phyloP scores from a whole-genome alignment of 768 basidiomycete species.

The Hortiboletus flavorubellus region DNA sequence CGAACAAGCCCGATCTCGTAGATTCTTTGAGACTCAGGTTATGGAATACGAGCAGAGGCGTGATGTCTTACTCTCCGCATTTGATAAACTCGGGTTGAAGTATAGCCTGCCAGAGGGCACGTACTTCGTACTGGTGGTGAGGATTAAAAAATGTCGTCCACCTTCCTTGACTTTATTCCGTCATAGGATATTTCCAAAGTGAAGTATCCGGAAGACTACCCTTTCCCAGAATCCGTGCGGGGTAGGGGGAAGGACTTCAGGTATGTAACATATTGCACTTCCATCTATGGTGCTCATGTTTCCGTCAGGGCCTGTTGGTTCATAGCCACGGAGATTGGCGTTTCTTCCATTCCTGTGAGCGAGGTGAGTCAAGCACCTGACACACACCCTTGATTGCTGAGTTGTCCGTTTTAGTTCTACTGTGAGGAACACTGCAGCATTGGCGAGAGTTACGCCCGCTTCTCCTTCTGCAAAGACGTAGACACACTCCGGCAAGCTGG shows the following conservation, averaged over 20 bases:
- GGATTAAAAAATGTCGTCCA: constrained; percentile 14
- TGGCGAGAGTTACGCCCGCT: constrained; percentile 83
- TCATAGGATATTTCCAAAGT: constrained; percentile 71
- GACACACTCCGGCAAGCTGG: constrained; percentile 82
- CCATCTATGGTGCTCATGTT: constrained; percentile 9
- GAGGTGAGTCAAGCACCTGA: constrained; percentile 55
- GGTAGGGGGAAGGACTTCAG: constrained; percentile 87
- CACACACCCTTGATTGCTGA: background rate
- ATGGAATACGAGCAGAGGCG: constrained; percentile 80
- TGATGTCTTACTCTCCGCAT: constrained; percentile 66
- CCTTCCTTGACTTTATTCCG: constrained; percentile 6
- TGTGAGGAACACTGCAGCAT: constrained; percentile 82
- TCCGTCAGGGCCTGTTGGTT: constrained; percentile 84
- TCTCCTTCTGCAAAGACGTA: constrained; percentile 94
- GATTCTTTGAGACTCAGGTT: constrained; percentile 76
- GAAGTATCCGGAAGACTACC: constrained; percentile 79
- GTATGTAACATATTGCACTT: constrained; percentile 36
- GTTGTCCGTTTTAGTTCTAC: constrained; percentile 65
- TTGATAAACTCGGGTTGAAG: constrained; percentile 78
- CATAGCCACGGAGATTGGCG: constrained; percentile 84
- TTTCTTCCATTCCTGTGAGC: constrained; percentile 93
- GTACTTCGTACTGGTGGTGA: constrained; percentile 85
- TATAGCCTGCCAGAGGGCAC: constrained; percentile 88
- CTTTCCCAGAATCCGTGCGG: constrained; percentile 69
- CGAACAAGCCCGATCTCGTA: constrained; percentile 66